A percentile compares a stretch with the other conserved stretches of the same genome.
Conservation (phyloP, 2,329 filamentous ascomycete species). For the Trichoderma aggressivum region DNA sequence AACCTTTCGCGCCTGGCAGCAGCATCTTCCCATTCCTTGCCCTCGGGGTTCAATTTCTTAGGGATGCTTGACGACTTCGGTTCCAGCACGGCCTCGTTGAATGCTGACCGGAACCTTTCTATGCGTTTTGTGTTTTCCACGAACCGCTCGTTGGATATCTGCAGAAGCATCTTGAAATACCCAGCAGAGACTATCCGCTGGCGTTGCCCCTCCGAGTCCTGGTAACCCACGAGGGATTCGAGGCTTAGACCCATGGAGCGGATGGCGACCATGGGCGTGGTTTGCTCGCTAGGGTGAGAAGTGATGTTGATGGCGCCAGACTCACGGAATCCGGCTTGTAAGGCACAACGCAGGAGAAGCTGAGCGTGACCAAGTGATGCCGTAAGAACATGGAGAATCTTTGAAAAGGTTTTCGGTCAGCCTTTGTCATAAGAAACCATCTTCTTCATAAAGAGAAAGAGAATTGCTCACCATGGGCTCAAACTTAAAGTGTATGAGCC, state of each 20-base stretch:
- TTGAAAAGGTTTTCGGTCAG: neutral
- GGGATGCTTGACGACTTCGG: conserved; percentile 22
- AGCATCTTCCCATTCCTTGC: conserved; percentile 54
- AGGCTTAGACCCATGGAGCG: conserved; percentile 78
- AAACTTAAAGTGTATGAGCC: conserved; percentile 81
- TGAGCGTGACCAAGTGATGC: conserved; percentile 74
- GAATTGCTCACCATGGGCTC: conserved; percentile 78
- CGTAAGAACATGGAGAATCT: conserved; percentile 88
- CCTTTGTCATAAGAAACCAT: neutral
- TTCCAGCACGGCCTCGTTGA: conserved; percentile 38
- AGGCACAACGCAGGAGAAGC: conserved; percentile 67
- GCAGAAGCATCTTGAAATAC: conserved; percentile 65
- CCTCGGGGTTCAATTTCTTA: conserved; percentile 30
- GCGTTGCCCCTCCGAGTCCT: conserved; percentile 36
- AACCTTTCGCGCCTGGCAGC: conserved; percentile 52
- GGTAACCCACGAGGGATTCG: conserved; percentile 72
- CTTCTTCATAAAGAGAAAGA: neutral
- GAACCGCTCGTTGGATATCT: conserved; percentile 73
- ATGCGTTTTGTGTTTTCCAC: conserved; percentile 65
- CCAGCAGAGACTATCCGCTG: conserved; percentile 57
- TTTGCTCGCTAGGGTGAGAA: conserved; percentile 32
- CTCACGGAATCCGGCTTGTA: conserved; percentile 84
- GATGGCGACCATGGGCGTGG: conserved; percentile 74
- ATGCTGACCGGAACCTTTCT: conserved; percentile 55
- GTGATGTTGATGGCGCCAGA: conserved; percentile 73